Evolutionary conservation across 1,139 yeast genomes (phyloP).

Genomic region (Debaryomyces subglobosus): DNA sequence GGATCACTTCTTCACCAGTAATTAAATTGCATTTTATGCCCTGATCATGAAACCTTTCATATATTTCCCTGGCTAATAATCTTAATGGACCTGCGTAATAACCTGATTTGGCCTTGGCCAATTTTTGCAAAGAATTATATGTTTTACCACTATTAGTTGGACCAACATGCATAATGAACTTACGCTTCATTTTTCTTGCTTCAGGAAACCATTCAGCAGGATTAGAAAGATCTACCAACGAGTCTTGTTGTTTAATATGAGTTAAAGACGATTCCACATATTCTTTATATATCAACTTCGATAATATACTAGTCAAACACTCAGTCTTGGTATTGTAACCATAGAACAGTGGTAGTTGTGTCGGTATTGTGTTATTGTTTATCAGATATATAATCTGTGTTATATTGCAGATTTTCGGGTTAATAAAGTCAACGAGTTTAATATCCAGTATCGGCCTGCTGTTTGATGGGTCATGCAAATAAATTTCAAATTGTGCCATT

Average conservation of each 20-base stretch:
- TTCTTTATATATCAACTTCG: slow-evolving; percentile 28
- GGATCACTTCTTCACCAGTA: slow-evolving; percentile 92
- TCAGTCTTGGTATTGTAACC: slow-evolving; percentile 21
- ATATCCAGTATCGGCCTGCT: slow-evolving; percentile 1
- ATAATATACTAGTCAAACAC: slow-evolving; percentile 24
- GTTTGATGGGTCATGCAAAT: background rate
- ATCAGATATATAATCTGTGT: slow-evolving; percentile 24
- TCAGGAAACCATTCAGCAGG: slow-evolving; percentile 90
- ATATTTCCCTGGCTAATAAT: slow-evolving; percentile 86
- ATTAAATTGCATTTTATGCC: slow-evolving; percentile 77
- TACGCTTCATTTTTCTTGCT: slow-evolving; percentile 79
- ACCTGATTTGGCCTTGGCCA: slow-evolving; percentile 74
- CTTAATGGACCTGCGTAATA: slow-evolving; percentile 95
- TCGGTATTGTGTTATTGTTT: slow-evolving; percentile 23
- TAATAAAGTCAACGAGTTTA: slow-evolving; percentile 28
- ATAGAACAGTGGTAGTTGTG: slow-evolving; percentile 20
- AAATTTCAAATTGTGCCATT: background rate
- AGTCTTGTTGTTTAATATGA: slow-evolving; percentile 17
- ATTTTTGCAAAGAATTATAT: slow-evolving; percentile 71
- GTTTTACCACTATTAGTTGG: slow-evolving; percentile 99
- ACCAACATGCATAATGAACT: slow-evolving; percentile 88
- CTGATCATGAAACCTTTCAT: slow-evolving; percentile 70
- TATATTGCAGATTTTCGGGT: slow-evolving; percentile 31
- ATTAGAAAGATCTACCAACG: slow-evolving; percentile 54
- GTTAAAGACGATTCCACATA: slow-evolving; percentile 20